Percentiles rank a stretch among this genome's conserved stretches.
These are phyloP conservation scores for Trichoderma sp. DNA, from an alignment of 2,329 filamentous ascomycete species.

Conservation along the genomic window DNA sequence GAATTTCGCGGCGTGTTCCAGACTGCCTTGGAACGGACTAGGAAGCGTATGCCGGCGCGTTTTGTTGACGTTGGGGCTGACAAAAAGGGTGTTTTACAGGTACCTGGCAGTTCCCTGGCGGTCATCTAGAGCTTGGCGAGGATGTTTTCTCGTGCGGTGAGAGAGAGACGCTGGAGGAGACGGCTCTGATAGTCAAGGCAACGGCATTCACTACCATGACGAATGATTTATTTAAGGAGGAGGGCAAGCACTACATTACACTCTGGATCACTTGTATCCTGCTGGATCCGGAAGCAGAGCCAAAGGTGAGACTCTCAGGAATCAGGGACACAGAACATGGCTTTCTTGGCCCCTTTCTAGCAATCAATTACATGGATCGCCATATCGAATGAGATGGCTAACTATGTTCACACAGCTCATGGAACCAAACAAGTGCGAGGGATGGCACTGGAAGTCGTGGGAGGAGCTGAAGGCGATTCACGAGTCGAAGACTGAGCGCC, in stretches of 20 bases:
- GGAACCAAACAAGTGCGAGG: constrained; percentile 51
- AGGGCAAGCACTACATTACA: constrained; percentile 71
- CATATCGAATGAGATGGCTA: neutral
- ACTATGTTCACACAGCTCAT: constrained; percentile 29
- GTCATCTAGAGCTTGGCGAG: constrained; percentile 71
- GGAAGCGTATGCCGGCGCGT: neutral
- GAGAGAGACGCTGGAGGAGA: constrained; percentile 69
- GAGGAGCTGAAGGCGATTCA: constrained; percentile 38
- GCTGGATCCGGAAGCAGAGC: constrained; percentile 44
- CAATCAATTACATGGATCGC: neutral
- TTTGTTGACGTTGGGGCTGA: neutral
- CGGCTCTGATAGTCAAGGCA: constrained; percentile 55
- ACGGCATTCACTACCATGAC: constrained; percentile 57
- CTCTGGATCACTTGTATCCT: constrained; percentile 60
- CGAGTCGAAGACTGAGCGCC: constrained; percentile 20
- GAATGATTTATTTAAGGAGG: constrained; percentile 60
- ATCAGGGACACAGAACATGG: neutral
- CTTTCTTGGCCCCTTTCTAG: neutral
- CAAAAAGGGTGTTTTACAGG: constrained; percentile 37
- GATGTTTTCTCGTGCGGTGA: constrained; percentile 58
- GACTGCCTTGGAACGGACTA: neutral
- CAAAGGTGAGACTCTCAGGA: constrained; percentile 44
- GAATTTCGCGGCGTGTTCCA: neutral
- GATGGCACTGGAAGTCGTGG: constrained; percentile 49
- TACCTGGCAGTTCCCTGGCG: constrained; percentile 67